These are phyloP conservation scores for Poronia punctata DNA, from an alignment of 495 filamentous ascomycete genomes.

Conservation along the genomic window DNA sequence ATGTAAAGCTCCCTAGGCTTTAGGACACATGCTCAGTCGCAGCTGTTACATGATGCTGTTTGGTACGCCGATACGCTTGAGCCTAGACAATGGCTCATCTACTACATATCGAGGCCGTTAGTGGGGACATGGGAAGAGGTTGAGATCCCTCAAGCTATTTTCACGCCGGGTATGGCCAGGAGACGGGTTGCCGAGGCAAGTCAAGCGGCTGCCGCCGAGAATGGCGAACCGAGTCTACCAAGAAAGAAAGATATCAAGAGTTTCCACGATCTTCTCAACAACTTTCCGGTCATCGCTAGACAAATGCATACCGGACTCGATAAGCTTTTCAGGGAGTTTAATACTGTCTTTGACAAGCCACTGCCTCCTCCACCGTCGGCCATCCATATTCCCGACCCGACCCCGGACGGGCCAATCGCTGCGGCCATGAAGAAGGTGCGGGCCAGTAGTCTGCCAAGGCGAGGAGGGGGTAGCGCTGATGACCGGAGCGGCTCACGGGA, in stretches of 20 bases:
- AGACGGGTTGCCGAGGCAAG: slow-evolving; percentile 24
- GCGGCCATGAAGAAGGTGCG: slow-evolving; percentile 43
- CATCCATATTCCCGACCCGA: slow-evolving; percentile 42
- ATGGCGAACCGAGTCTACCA: slow-evolving; percentile 36
- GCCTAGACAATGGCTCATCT: slow-evolving; percentile 86
- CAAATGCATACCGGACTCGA: slow-evolving; percentile 95
- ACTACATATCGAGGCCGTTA: slow-evolving; percentile 92
- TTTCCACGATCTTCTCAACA: slow-evolving; percentile 83
- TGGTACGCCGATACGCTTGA: slow-evolving; percentile 81
- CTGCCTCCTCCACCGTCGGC: slow-evolving; percentile 70
- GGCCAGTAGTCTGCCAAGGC: slow-evolving; percentile 35
- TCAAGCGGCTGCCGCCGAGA: slow-evolving; percentile 26
- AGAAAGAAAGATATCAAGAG: slow-evolving; percentile 84
- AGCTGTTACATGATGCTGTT: slow-evolving; percentile 76
- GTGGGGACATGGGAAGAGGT: slow-evolving; percentile 75
- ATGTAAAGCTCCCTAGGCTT: slow-evolving; percentile 55
- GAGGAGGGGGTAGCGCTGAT: slow-evolving; percentile 16
- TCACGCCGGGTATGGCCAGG: slow-evolving; percentile 36
- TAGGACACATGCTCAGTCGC: slow-evolving; percentile 83
- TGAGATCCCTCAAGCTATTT: slow-evolving; percentile 54
- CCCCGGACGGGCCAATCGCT: slow-evolving; percentile 44
- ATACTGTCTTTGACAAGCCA: slow-evolving; percentile 74
- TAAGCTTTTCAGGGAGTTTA: slow-evolving; percentile 84
- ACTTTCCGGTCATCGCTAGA: slow-evolving; percentile 92
- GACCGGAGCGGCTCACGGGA: slow-evolving; percentile 14